Base-by-base conservation (phyloP, 2,329 filamentous ascomycete species). In the Huntiella bhutanensis region DNA sequence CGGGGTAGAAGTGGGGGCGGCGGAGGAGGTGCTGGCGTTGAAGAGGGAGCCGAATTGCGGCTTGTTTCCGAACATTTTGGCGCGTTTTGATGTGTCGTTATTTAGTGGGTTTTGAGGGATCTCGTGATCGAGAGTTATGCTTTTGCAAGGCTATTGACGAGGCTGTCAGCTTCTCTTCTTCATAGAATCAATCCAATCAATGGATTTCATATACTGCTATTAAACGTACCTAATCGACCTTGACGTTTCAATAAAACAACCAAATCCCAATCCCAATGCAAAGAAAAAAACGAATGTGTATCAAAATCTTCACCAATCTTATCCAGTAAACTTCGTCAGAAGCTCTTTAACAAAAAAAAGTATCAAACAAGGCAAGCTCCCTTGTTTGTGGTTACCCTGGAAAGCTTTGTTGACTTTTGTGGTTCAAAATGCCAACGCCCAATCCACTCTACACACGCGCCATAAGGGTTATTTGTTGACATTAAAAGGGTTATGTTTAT, bases 1-100 rank as follows among this genome's bases (percentile, higher is more conserved):
- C 17, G 50, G 43, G 33, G 49, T 47, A n/a, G 42, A 45, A 39
- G 53, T 49, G 41, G 51, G 41, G 17, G 48, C 42, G 28, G 45
- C 48, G 39, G 47, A 48, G 12, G 42, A 48, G 33, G 51, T 45
- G 43, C 43, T 43, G 35, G 50, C 43, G 32, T 37, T 35, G 41
- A 45, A 48, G 35, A 46, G 41, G 37, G 44, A 45, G 36, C 47
- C 42, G 38, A 47, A 49, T 44, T 45, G 39, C 34, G 48, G 45
- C 37, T 45, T 43, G 17, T 1, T 19, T 41, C 48, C 48, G 16
- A 49, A 49, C 43, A 49, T 43, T 5, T 16, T 43, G 41, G 34
- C 12, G 34, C 12, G 12, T 36, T 36, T 36, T 36, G 12, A 6
- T 36, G 15, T 36, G 7, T 36, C 34, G 34, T n/a, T 12, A 11